Conservation (phyloP, 2,329 filamentous ascomycete genomes). For the Exophiala sideris region DNA sequence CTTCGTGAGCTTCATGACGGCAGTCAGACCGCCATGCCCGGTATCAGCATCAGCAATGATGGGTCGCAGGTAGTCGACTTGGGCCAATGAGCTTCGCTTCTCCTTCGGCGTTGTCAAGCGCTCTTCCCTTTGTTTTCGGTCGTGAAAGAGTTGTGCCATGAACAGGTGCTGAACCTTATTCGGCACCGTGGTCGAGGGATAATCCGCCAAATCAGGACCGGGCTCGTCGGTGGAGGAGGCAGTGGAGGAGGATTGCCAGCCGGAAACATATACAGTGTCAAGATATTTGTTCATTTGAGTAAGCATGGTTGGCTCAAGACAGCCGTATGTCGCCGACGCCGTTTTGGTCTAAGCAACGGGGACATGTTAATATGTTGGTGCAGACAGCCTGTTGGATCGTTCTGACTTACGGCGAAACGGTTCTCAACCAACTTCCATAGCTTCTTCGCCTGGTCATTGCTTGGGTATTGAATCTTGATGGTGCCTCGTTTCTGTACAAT, state of each 20-base stretch:
- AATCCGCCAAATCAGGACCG: slow-evolving; percentile 95
- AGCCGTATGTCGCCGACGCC: slow-evolving; percentile 93
- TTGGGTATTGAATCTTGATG: slow-evolving; percentile 85
- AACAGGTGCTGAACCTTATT: slow-evolving; percentile 98
- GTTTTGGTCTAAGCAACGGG: slow-evolving; percentile 62
- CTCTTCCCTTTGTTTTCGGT: slow-evolving; percentile 97
- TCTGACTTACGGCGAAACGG: slow-evolving; percentile 68
- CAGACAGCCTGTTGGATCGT: background rate
- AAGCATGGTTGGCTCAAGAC: slow-evolving; percentile 95
- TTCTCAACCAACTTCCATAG: slow-evolving; percentile 85
- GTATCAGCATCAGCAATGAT: slow-evolving; percentile 97
- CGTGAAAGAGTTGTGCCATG: slow-evolving; percentile 98
- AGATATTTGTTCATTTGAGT: slow-evolving; percentile 99
- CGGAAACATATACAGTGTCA: slow-evolving; percentile 97
- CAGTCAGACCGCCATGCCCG: slow-evolving; percentile 94
- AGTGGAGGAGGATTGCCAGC: slow-evolving; percentile 97
- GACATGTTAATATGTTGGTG: background rate
- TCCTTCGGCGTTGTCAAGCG: slow-evolving; percentile 72
- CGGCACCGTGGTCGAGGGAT: slow-evolving; percentile 94
- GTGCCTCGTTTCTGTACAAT: slow-evolving; percentile 94
- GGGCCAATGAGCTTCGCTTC: slow-evolving; percentile 68
- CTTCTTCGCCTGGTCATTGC: slow-evolving; percentile 88
- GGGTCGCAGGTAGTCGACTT: slow-evolving; percentile 89
- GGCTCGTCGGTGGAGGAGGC: slow-evolving; percentile 94
- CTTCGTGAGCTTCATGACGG: slow-evolving; percentile 99